Evolutionary conservation across 176 grass and related monocot genomes (phyloP).

Genomic region (Zea luxurians): DNA sequence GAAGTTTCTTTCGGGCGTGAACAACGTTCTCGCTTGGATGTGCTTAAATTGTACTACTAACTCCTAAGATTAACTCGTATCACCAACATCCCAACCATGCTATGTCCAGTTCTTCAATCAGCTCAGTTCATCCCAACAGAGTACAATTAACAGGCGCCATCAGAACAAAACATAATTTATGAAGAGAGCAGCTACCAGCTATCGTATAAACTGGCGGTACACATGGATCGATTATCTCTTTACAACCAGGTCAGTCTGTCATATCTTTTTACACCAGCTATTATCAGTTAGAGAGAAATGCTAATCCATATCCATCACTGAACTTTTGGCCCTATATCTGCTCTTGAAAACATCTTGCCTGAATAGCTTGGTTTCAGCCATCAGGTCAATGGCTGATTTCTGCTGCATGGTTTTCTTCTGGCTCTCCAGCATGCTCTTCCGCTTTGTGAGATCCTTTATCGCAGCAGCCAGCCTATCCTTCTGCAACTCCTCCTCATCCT

Average conservation of each 20-base stretch:
- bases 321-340: constrained; percentile 48
- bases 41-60: too few species aligned
- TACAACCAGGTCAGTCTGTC: constrained; percentile 26
- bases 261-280: constrained; percentile 12
- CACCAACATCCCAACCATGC: too few species aligned
- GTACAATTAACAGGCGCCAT: neutral
- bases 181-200: neutral
- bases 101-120: too few species aligned
- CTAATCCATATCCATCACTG: neutral
- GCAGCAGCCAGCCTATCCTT: neutral
- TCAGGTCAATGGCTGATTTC: constrained; percentile 54
- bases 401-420: constrained; percentile 60
- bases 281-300: neutral
- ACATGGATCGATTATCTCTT: constrained; percentile 10
- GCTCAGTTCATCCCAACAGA: neutral
- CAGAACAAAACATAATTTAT: constrained; percentile 13
- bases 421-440: constrained; percentile 58
- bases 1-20: too few species aligned
- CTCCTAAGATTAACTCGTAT: too few species aligned
- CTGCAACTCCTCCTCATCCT: constrained; percentile 29
- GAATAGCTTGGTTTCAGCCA: constrained; percentile 63
- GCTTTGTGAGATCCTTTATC: constrained; percentile 41
- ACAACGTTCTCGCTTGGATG: too few species aligned
- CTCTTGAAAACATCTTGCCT: constrained; percentile 83
- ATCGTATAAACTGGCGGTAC: constrained; percentile 8